Conservation (phyloP, 257 asterid genomes). For the Sherardia arvensis region DNA sequence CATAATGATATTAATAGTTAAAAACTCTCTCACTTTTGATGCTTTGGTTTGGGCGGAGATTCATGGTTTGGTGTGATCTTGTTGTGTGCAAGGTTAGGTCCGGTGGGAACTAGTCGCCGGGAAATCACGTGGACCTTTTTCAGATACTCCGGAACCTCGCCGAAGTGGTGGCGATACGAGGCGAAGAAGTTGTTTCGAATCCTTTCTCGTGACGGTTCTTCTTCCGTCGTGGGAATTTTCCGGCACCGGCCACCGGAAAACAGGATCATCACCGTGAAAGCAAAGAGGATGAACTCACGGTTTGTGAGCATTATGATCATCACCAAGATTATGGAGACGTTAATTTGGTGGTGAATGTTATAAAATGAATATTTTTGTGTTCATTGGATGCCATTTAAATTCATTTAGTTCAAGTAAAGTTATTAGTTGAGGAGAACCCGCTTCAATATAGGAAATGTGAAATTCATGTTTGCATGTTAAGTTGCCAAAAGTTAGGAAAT, state of each 20-base stretch:
- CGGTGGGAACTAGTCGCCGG: slow-evolving; percentile 28
- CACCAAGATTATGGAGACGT: neutral
- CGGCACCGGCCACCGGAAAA: slow-evolving; percentile 18
- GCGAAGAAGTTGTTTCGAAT: slow-evolving; percentile 20
- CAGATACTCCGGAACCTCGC: slow-evolving; percentile 19
- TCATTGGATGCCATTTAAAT: no score
- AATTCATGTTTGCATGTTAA: neutral
- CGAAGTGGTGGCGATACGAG: slow-evolving; percentile 19
- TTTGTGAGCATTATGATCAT: neutral
- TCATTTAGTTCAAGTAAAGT: neutral
- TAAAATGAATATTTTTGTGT: neutral
- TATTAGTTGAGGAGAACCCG: neutral
- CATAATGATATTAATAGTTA: no score
- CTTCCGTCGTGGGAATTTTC: neutral
- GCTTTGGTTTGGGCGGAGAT: no score
- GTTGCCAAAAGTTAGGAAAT: no score
- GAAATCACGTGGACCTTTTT: slow-evolving; percentile 19
- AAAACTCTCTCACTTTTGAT: no score
- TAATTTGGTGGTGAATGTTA: neutral
- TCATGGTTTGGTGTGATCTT: no score
- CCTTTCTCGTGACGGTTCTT: slow-evolving; percentile 1
- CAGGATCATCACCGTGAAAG: neutral
- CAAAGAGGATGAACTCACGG: slow-evolving; percentile 8
- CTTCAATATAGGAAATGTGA: neutral
- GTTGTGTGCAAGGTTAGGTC: slow-evolving; percentile 38